These are phyloP conservation scores for Prunus padus DNA, from an alignment of 306 rosid species.

Conservation along the genomic window DNA sequence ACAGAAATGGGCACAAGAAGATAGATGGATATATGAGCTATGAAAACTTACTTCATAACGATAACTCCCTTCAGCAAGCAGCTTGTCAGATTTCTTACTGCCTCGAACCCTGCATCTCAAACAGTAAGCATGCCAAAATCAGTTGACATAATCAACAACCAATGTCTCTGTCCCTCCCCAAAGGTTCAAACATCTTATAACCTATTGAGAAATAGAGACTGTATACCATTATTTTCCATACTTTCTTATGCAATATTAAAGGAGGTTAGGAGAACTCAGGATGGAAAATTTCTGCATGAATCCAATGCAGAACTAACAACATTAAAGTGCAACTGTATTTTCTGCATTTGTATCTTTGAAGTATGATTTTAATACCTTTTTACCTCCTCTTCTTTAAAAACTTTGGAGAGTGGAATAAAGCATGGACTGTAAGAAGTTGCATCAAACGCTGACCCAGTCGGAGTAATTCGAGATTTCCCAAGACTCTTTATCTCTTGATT, in stretches of 20 bases:
- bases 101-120: conserved; percentile 10
- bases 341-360: neutral
- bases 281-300: neutral
- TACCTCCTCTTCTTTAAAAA: too few species aligned
- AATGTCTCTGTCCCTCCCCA: neutral
- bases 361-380: neutral
- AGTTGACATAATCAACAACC: neutral
- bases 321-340: neutral
- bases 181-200: too few species aligned
- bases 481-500: neutral
- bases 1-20: too few species aligned
- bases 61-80: conserved; percentile 31
- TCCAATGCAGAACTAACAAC: neutral
- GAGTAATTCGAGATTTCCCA: neutral
- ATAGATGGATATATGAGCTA: too few species aligned
- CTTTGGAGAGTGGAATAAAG: neutral
- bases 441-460: neutral
- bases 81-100: neutral
- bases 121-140: neutral
- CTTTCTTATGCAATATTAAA: too few species aligned
- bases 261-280: neutral
- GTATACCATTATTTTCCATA: too few species aligned
- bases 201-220: too few species aligned
- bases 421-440: neutral
- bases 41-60: neutral